Percentiles rank a stretch among this genome's conserved stretches.
These are phyloP conservation scores for Steccherinum ochraceum DNA, from an alignment of 768 basidiomycete genomes.

Conservation along the genomic window DNA sequence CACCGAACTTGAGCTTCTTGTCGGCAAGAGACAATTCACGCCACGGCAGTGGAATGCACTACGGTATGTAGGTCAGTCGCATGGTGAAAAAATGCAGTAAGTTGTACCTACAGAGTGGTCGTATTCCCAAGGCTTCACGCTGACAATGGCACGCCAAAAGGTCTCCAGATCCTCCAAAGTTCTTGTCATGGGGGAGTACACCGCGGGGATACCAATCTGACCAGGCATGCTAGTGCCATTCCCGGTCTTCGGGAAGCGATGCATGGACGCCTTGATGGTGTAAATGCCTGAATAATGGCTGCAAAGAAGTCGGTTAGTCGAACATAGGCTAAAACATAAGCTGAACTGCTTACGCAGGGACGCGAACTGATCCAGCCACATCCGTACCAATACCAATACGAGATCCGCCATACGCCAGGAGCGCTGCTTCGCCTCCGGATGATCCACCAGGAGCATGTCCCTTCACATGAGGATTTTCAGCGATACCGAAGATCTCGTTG, in stretches of 20 bases:
- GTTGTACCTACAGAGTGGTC: constrained; percentile 36
- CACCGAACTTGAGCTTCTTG: constrained; percentile 32
- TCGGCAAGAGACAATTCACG: constrained; percentile 24
- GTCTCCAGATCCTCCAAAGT: constrained; percentile 36
- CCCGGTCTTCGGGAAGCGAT: constrained; percentile 33
- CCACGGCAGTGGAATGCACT: constrained; percentile 41
- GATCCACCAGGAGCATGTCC: constrained; percentile 39
- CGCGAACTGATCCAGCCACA: constrained; percentile 43
- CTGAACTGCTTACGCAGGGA: constrained; percentile 34
- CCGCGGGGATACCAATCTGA: constrained; percentile 31
- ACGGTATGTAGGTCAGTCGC: background rate
- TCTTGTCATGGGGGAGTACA: constrained; percentile 39
- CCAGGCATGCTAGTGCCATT: constrained; percentile 32
- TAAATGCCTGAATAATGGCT: constrained; percentile 35
- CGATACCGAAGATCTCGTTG: constrained; percentile 41
- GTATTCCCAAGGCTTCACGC: constrained; percentile 37
- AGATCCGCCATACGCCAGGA: constrained; percentile 39
- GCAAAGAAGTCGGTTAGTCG: background rate
- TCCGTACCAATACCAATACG: constrained; percentile 45
- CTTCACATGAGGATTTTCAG: constrained; percentile 39
- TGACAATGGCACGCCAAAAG: constrained; percentile 37
- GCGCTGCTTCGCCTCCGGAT: constrained; percentile 44
- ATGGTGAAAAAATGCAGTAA: background rate
- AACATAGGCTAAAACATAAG: constrained; percentile 54
- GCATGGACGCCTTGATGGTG: constrained; percentile 32